Conservation (phyloP, 1,284 basidiomycete genomes). For the Rhodotorula sp. region DNA sequence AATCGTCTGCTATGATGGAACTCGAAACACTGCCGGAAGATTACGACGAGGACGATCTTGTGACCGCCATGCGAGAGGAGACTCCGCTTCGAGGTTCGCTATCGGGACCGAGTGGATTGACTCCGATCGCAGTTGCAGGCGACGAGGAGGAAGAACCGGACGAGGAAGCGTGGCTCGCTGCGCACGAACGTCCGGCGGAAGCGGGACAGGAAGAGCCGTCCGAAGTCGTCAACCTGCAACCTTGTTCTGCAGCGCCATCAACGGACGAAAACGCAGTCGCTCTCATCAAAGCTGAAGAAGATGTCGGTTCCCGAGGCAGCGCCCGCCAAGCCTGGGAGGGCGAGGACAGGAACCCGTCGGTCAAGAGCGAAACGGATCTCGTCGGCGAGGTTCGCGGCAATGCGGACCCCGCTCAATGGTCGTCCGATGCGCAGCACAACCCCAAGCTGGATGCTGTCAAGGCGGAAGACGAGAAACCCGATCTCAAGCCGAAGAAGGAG, state of each 20-base stretch:
- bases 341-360: constrained; percentile 39
- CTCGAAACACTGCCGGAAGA: constrained; percentile 12
- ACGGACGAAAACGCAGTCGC: constrained; percentile 47
- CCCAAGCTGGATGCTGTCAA: constrained; percentile 4
- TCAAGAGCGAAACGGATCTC: constrained; percentile 35
- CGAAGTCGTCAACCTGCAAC: background rate
- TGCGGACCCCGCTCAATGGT: constrained; percentile 7
- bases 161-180: constrained; percentile 19
- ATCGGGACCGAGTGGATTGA: too few relatives aligned
- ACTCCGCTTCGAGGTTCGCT: background rate
- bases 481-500: constrained; percentile 44
- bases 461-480: constrained; percentile 15
- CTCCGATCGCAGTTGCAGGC: background rate
- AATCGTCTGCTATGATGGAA: constrained; percentile 31
- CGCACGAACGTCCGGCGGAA: background rate
- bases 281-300: constrained; percentile 39
- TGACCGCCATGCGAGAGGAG: background rate
- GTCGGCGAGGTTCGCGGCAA: too few relatives aligned
- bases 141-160: background rate
- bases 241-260: too few relatives aligned
- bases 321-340: constrained; percentile 11
- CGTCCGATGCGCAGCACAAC: constrained; percentile 17
- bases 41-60: background rate
- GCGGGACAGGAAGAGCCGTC: background rate
- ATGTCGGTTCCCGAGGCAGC: too few relatives aligned